phyloP scores from a whole-genome alignment of 345 rosid genomes.

The Gossypium herbaceum region DNA sequence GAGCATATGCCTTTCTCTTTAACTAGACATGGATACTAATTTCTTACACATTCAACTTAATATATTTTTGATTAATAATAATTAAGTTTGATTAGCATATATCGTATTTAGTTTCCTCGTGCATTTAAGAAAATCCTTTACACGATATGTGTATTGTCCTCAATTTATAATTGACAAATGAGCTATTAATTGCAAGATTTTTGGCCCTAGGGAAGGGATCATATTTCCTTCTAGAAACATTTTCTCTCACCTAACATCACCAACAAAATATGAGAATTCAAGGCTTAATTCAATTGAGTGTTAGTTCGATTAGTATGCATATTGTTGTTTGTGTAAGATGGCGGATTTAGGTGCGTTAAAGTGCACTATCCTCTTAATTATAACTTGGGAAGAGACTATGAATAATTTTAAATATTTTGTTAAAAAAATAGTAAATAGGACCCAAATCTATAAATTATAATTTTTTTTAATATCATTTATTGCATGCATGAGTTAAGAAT shows the following conservation, averaged over 20 bases:
- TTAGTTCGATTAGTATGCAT: not conserved
- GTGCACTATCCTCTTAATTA: too few species aligned
- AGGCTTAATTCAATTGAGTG: not conserved
- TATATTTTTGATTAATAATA: not conserved
- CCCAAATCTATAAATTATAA: too few species aligned
- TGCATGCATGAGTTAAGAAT: too few species aligned
- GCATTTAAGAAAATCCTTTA: not conserved
- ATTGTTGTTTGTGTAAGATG: too few species aligned
- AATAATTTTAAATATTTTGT: too few species aligned
- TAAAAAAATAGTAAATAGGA: too few species aligned
- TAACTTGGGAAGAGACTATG: fast-evolving
- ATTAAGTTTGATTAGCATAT: not conserved
- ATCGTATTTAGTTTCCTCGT: not conserved
- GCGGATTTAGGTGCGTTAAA: too few species aligned
- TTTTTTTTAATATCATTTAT: too few species aligned
- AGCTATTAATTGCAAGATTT: not conserved
- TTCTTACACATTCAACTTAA: not conserved
- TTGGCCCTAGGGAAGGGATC: not conserved
- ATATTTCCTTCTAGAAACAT: not conserved
- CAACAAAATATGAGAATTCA: not conserved
- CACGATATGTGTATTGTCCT: not conserved
- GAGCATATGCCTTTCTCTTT: not conserved
- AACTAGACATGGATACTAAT: not conserved
- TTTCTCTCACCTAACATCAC: not conserved
- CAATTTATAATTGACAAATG: not conserved